These are phyloP conservation scores for Cryphonectria naterciae DNA, from an alignment of 2,329 filamentous ascomycete species.

Conservation along the genomic window DNA sequence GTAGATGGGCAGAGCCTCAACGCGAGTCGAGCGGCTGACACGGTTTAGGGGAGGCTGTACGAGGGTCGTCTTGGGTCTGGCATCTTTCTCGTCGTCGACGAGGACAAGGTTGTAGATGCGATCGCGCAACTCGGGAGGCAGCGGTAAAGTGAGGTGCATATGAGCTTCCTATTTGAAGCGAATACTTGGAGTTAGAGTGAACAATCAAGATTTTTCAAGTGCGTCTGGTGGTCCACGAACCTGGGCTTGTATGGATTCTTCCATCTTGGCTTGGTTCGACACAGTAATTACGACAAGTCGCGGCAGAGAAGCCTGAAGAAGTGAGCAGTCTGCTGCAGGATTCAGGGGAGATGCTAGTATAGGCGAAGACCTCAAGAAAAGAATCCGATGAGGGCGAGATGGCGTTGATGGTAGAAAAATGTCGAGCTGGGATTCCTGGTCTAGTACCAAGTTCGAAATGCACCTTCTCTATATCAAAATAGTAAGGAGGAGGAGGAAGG, in stretches of 20 bases:
- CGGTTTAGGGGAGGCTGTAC: neutral
- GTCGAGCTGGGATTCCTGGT: too few relatives aligned
- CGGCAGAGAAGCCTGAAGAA: neutral
- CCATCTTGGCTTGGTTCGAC: neutral
- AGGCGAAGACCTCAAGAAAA: too few relatives aligned
- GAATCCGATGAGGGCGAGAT: too few relatives aligned
- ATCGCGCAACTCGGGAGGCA: slow-evolving; percentile 18
- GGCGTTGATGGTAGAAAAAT: too few relatives aligned
- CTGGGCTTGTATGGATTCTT: neutral
- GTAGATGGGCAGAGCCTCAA: slow-evolving; percentile 4
- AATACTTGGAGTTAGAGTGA: neutral
- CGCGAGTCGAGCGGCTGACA: slow-evolving; percentile 1
- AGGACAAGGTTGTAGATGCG: neutral
- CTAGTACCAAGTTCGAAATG: too few relatives aligned
- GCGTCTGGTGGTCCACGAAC: neutral
- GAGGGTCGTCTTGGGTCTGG: neutral
- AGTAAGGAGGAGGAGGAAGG: too few relatives aligned
- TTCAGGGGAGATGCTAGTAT: too few relatives aligned
- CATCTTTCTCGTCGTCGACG: neutral
- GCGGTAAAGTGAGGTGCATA: neutral
- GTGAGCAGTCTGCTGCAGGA: too few relatives aligned
- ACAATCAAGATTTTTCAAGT: neutral
- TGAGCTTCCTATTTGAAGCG: neutral
- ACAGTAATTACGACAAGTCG: neutral
- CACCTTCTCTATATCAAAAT: too few relatives aligned